Base-by-base conservation (phyloP, 2,329 filamentous ascomycete genomes). In the Aurifilum marmelostoma region DNA sequence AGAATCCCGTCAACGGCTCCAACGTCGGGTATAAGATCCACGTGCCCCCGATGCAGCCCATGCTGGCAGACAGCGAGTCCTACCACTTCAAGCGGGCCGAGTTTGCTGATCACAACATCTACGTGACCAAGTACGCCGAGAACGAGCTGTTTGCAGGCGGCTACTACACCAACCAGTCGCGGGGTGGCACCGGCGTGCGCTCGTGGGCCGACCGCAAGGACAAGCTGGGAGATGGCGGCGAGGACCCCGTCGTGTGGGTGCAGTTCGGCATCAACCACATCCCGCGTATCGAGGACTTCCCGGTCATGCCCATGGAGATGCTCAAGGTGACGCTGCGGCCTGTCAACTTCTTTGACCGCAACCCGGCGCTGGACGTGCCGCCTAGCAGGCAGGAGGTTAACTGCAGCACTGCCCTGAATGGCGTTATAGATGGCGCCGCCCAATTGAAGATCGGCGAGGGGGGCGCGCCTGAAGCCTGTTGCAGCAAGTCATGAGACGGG, bases 241-340 rank as follows among this genome's bases (percentile, higher is more conserved):
- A 81, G 12, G 80, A 84, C 65, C 78, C 84, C 27, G 84, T 86
- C 1, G 78, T 87, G n/a, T 87, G 83, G 82, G 80, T 86, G 0
- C 82, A 85, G 68, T 81, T 81, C 69, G 78, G 86, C 39, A 83
- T 89, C 67, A 89, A 88, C 67, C 87, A 89, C 72, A 83, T 89
- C 34, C 88, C 88, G 0, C 80, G 88, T 7, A 82, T 87, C 32
- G 89, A 91, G 74, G 89, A 91, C 74, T 91, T 90, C 78, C 89
- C 89, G 0, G 86, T 91, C 54, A 91, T 91, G 89, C 89, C 89
- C 0, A 85, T 84, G 73, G 89, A 91, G 77, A 84, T 80, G 18
- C 75, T 85, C 21, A 81, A 80, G 73, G 82, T 87, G 1, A 76
- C 78, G 60, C 74, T 87, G 50, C 82, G 84, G 72, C 84, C 85